Evolutionary conservation across 768 basidiomycete genomes (phyloP), one percentile per base, ranked within the genome.

Genomic region (Tylopilus subfusipes): DNA sequence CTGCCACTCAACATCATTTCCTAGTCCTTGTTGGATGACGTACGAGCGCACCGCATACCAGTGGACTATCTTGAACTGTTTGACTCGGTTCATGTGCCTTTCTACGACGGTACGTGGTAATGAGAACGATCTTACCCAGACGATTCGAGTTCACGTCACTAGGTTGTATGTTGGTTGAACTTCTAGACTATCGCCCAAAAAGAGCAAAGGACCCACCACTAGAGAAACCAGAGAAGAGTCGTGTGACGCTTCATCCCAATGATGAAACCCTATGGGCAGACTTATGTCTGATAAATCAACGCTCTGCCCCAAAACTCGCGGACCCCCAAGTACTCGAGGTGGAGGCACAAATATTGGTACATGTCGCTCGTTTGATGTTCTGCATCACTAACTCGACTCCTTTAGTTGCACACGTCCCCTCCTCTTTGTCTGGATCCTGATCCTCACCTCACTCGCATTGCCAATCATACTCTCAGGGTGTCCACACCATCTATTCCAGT

Each of bases 111-210:
- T 90, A 55, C 25, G 77, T 73, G 48, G 36, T 39, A 25, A 21
- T 42, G 21, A n/a, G 27, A 42, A 45, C 24, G 30, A 30, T 56
- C 25, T 22, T 48, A n/a, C 33, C 38, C 16, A n/a, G 18, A 45
- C 25, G 48, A 54, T 40, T 54, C 27, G 38, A 24, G 36, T 48
- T 36, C 39, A 48, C 48, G 51, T 42, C 33, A 25, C 6, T 49
- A 93, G 91, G 91, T 34, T 90, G 89, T 62, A 83, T 93, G 80
- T 78, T 93, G 54, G 91, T 92, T 2, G 90, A 93, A 66, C 77
- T 93, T 24, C 74, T 87, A 33, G 90, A 93, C 65, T 88, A 88
- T 63, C 79, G 89, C 11, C 82, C 84, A 8, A 76, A 79, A 51
- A 78, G 73, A 64, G 68, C 66, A 50, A 83, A 80, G 53, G 85